Evolutionary conservation across 2,329 filamentous ascomycete genomes (phyloP).

Genomic region (Neobulgaria alba): DNA sequence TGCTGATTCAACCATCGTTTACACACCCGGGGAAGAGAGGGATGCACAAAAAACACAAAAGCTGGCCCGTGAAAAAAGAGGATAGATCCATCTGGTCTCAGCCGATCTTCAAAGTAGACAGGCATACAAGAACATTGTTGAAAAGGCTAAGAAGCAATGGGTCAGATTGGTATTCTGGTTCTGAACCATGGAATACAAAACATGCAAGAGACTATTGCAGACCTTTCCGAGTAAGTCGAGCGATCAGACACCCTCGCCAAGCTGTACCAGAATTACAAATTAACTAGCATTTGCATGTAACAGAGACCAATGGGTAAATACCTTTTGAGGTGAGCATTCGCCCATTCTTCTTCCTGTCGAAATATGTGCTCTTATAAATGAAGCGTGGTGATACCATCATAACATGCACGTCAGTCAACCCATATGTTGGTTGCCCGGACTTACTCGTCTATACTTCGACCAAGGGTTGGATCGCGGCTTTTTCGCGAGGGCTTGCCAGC

Average conservation of each 20-base stretch:
- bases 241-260: too few species aligned
- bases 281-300: neutral
- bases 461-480: slow-evolving; percentile 70
- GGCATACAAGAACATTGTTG: slow-evolving; percentile 62
- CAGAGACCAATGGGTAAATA: slow-evolving; percentile 69
- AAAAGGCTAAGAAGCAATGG: slow-evolving; percentile 55
- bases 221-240: slow-evolving; percentile 54
- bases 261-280: too few species aligned
- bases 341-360: slow-evolving; percentile 71
- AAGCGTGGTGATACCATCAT: slow-evolving; percentile 67
- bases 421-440: slow-evolving; percentile 71
- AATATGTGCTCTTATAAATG: slow-evolving; percentile 70
- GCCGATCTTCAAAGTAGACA: slow-evolving; percentile 56
- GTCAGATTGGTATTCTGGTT: slow-evolving; percentile 63
- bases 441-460: slow-evolving; percentile 76
- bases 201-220: slow-evolving; percentile 62
- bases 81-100: slow-evolving; percentile 54
- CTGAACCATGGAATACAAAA: slow-evolving; percentile 72
- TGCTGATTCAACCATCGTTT: slow-evolving; percentile 63
- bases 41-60: slow-evolving; percentile 70
- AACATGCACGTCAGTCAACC: slow-evolving; percentile 80
- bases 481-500: slow-evolving; percentile 70
- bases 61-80: slow-evolving; percentile 57
- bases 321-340: slow-evolving; percentile 81
- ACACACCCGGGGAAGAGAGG: slow-evolving; percentile 65